Evolutionary conservation across 2,329 filamentous ascomycete genomes (phyloP).

Genomic region (Kalmusia sp.): DNA sequence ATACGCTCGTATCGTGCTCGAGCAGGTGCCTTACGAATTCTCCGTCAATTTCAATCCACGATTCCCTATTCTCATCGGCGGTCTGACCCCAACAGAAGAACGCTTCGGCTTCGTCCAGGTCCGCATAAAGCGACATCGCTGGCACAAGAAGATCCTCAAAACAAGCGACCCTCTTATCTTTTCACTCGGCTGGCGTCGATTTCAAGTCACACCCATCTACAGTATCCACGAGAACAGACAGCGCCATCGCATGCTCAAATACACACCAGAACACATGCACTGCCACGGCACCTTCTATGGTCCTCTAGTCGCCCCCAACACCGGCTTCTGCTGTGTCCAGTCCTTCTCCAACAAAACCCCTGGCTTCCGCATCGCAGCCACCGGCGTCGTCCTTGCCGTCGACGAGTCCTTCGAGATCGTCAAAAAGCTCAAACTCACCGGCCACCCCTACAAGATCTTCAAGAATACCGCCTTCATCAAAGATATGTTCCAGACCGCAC

Average conservation of each 20-base stretch:
- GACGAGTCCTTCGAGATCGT: conserved; percentile 97
- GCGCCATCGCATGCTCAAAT: conserved; percentile 97
- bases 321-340: conserved; percentile 93
- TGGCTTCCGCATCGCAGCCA: conserved; percentile 93
- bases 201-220: conserved; percentile 92
- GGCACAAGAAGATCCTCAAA: conserved; percentile 99
- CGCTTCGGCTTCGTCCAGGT: conserved; percentile 95
- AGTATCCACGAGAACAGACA: conserved; percentile 93
- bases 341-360: conserved; percentile 83
- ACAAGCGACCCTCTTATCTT: conserved; percentile 98
- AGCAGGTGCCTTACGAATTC: conserved; percentile 91
- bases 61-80: conserved; percentile 86
- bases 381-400: conserved; percentile 90
- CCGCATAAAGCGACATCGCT: conserved; percentile 94
- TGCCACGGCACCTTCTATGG: conserved; percentile 97
- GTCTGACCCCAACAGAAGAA: conserved; percentile 92
- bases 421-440: conserved; percentile 98
- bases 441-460: conserved; percentile 95
- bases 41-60: conserved; percentile 80
- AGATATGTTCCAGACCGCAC: conserved; percentile 92
- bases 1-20: conserved; percentile 89
- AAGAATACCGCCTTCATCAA: conserved; percentile 99
- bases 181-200: conserved; percentile 93
- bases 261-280: conserved; percentile 99
- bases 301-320: conserved; percentile 92